Conservation (phyloP, 176 grass and related monocot genomes). For the bread wheat (Triticum aestivum) region DNA sequence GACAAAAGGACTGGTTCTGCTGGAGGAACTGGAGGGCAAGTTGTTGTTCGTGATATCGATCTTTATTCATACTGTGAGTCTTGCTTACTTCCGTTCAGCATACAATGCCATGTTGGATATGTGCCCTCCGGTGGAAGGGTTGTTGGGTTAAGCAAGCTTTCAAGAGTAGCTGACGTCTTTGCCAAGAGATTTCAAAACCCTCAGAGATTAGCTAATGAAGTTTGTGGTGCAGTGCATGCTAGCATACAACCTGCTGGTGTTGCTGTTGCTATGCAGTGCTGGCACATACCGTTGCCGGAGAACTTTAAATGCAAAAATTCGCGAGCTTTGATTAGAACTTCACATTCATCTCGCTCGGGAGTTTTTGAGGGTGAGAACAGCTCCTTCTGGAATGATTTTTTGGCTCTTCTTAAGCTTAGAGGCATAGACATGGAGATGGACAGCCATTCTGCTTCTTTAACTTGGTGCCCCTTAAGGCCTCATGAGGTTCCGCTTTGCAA, state of each 20-base stretch:
- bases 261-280: constrained; percentile 73
- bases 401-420: constrained; percentile 67
- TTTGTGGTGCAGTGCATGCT: constrained; percentile 68
- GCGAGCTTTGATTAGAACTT: constrained; percentile 55
- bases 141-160: constrained; percentile 95
- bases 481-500: constrained; percentile 39
- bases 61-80: constrained; percentile 93
- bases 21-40: constrained; percentile 72
- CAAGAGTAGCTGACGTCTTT: constrained; percentile 87
- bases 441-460: constrained; percentile 24
- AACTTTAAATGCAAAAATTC: constrained; percentile 48
- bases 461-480: constrained; percentile 79
- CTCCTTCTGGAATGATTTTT: constrained; percentile 81
- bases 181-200: constrained; percentile 90
- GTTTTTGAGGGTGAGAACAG: constrained; percentile 64
- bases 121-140: constrained; percentile 71
- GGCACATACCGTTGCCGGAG: constrained; percentile 87
- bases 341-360: constrained; percentile 63
- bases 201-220: constrained; percentile 71
- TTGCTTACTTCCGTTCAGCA: constrained; percentile 90
- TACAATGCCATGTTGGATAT: constrained; percentile 91
- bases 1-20: constrained; percentile 65
- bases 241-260: constrained; percentile 89
- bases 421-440: constrained; percentile 47
- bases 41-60: constrained; percentile 81